Evolutionary conservation across 306 rosid species (phyloP), one percentile per base, ranked within the genome.

Genomic region (Malus domestica): DNA sequence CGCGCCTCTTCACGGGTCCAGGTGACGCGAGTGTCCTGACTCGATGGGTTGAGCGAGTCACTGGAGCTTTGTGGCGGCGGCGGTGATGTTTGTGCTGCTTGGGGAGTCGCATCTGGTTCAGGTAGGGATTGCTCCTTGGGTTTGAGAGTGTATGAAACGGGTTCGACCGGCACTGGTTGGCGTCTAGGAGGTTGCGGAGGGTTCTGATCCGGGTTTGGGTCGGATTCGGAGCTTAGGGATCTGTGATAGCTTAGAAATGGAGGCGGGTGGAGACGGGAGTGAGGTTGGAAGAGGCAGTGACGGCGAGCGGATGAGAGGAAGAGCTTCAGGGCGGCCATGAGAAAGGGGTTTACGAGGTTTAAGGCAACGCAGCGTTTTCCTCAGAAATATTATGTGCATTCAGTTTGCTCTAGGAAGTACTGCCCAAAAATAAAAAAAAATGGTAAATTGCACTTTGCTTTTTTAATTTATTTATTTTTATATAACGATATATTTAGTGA

Each of bases 1-100:
- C 98, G 88, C 59, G 81, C 19, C 10, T 94, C 97, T 52, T 94
- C 90, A 10, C 98, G 90, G 10, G 89, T 92, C 93, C 81, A 88
- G 9, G 65, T 33, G 70, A 72, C 67, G 15, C 49, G 87, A 18
- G 77, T 40, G 60, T 89, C 96, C 71, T 6, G 75, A 27, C 19
- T 32, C 22, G 74, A 83, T 8, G 77, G 12, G 38, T 38, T 14
- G 20, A 40, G n/a, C n/a, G 80, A 73, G 40, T 77, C 44, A 35
- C 42, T 32, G 10, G 83, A 79, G 10, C 61, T 75, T 15, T 14
- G 55, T 10, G 65, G 83, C 16, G 27, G 82, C 35, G 42, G 87
- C 16, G 87, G 79, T 42, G 63, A 69, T 1, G 86, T 64, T 11
- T 83, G 77, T 2, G 80, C 6, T 2, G 82, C 22, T 45, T 73